Evolutionary conservation across 148 eudicot species (phyloP).

Genomic region (Nepenthes mirabilis): DNA sequence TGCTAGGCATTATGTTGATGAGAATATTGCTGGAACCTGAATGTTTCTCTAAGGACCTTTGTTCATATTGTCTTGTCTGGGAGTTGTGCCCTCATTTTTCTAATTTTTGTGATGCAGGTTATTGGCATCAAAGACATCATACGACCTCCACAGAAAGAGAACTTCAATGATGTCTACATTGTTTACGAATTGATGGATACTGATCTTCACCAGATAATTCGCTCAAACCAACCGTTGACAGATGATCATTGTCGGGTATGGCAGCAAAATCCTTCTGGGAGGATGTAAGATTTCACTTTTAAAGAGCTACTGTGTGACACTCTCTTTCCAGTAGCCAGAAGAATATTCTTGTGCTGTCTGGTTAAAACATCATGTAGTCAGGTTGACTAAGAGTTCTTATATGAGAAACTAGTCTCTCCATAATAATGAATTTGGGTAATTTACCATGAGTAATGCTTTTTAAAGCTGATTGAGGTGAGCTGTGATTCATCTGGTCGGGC

Average conservation of each 20-base stretch:
- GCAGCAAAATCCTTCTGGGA: neutral
- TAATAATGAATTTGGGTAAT: too few relatives aligned
- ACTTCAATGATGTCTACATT: conserved; percentile 60
- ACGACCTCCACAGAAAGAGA: conserved; percentile 54
- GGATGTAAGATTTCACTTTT: conserved; percentile 2
- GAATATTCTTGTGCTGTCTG: neutral
- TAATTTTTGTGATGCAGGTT: conserved; percentile 23
- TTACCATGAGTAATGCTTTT: too few relatives aligned
- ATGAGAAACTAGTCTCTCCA: too few relatives aligned
- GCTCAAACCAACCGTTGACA: conserved; percentile 40
- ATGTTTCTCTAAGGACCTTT: neutral
- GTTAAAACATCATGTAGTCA: too few relatives aligned
- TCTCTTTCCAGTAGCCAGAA: neutral
- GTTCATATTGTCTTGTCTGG: neutral
- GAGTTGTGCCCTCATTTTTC: neutral
- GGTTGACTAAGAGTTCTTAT: too few relatives aligned
- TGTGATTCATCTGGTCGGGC: too few relatives aligned
- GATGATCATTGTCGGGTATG: conserved; percentile 76
- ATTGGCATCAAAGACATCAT: conserved; percentile 43
- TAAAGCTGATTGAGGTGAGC: too few relatives aligned
- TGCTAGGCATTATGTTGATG: too few relatives aligned
- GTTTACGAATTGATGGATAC: conserved; percentile 70
- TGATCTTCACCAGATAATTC: conserved; percentile 68
- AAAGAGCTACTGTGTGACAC: too few relatives aligned
- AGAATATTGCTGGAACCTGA: too few relatives aligned